Conservation (phyloP, 768 basidiomycete species). For the Pleurotus giganteus region DNA sequence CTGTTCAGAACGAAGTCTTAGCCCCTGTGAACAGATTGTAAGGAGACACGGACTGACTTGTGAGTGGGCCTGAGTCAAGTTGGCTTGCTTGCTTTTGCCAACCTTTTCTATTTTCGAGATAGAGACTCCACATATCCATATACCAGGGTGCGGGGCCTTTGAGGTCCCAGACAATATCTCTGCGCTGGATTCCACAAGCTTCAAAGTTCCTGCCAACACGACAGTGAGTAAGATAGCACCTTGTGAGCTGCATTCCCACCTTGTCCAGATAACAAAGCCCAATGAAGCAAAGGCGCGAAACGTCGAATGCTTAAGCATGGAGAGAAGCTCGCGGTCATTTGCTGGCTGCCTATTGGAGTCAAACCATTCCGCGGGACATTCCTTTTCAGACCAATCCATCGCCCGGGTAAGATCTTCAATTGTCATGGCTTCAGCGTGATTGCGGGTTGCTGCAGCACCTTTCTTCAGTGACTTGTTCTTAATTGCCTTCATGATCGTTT, state of each 20-base stretch:
- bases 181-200: conserved; percentile 19
- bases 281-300: conserved; percentile 25
- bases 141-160: conserved; percentile 16
- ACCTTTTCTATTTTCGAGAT: conserved; percentile 16
- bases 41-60: conserved; percentile 12
- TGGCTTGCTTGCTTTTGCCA: conserved; percentile 15
- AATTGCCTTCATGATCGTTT: conserved; percentile 21
- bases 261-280: conserved; percentile 28
- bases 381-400: conserved; percentile 24
- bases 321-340: conserved; percentile 9
- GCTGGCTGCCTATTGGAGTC: background rate
- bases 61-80: conserved; percentile 19
- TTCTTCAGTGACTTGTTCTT: conserved; percentile 18
- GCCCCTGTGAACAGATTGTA: background rate
- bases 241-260: conserved; percentile 18
- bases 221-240: background rate
- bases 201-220: conserved; percentile 27
- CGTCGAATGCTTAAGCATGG: conserved; percentile 23
- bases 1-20: conserved; percentile 11
- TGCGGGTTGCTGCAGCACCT: conserved; percentile 17
- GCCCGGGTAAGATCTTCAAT: conserved; percentile 26
- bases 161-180: conserved; percentile 19
- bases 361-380: conserved; percentile 15
- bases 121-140: conserved; percentile 17
- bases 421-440: conserved; percentile 31